Evolutionary conservation across 345 rosid species (phyloP).

Genomic region (Eucalyptus tenuipes): DNA sequence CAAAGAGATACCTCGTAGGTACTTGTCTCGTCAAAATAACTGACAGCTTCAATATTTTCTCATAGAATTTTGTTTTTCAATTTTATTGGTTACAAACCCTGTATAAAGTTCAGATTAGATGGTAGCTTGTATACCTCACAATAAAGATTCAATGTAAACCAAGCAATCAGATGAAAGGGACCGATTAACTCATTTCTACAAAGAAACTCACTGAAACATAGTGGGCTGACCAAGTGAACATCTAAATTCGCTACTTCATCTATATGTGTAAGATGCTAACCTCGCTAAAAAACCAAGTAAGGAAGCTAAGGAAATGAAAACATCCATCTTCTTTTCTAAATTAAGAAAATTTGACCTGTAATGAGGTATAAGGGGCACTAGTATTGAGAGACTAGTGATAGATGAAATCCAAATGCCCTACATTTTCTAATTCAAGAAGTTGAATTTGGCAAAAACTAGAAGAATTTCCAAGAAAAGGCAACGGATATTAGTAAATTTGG

Average conservation of each 20-base stretch:
- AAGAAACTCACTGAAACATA: neutral
- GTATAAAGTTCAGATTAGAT: neutral
- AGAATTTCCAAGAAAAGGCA: neutral
- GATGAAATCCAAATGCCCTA: neutral
- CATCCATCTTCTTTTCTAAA: neutral
- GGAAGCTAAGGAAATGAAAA: neutral
- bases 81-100: neutral
- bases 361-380: neutral
- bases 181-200: neutral
- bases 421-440: neutral
- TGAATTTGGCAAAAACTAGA: neutral
- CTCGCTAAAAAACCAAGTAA: neutral
- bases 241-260: neutral
- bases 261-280: neutral
- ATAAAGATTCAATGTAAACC: neutral
- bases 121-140: neutral
- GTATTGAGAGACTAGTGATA: neutral
- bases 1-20: neutral
- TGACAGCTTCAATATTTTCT: neutral
- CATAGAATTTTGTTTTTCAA: neutral
- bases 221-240: neutral
- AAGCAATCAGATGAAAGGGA: neutral
- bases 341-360: neutral
- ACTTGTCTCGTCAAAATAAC: neutral
- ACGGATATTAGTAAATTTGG: neutral